Evolutionary conservation across 495 filamentous ascomycete species (phyloP).

Genomic region (Penicillium cosmopolitanum): DNA sequence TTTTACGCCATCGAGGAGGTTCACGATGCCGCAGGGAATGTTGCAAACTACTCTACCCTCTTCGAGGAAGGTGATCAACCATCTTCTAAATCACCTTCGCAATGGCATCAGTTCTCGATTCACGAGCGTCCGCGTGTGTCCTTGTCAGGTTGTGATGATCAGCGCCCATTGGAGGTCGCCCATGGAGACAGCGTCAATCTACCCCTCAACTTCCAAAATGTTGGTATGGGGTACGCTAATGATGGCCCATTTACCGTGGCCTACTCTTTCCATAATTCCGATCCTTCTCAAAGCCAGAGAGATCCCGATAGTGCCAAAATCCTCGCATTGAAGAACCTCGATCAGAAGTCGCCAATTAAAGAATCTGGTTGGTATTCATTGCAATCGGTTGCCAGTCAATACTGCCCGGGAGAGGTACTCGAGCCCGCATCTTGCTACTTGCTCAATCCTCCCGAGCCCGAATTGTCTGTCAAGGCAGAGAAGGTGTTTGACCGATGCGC

Average conservation of each 20-base stretch:
- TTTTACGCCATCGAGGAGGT: conserved; percentile 90
- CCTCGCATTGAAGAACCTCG: conserved; percentile 39
- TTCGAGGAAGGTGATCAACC: conserved; percentile 61
- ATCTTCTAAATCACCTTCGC: conserved; percentile 59
- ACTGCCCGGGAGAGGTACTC: conserved; percentile 83
- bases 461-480: conserved; percentile 69
- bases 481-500: conserved; percentile 93
- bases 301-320: conserved; percentile 54
- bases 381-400: conserved; percentile 73
- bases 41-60: conserved; percentile 72
- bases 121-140: conserved; percentile 79
- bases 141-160: conserved; percentile 74
- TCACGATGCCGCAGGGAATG: conserved; percentile 84
- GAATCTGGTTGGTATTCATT: conserved; percentile 86
- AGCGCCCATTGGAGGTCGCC: conserved; percentile 78
- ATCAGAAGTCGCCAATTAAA: conserved; percentile 57
- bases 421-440: conserved; percentile 91
- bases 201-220: conserved; percentile 70
- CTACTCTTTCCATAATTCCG: conserved; percentile 63
- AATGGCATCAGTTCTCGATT: conserved; percentile 81
- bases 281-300: conserved; percentile 59
- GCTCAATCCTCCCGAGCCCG: conserved; percentile 87
- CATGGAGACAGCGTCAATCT: conserved; percentile 69
- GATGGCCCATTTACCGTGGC: conserved; percentile 52
- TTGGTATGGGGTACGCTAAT: conserved; percentile 53